A percentile compares a stretch with the other conserved stretches of the same genome.
phyloP scores from a whole-genome alignment of 2,329 filamentous ascomycete species.

The Celoporthe dispersa region DNA sequence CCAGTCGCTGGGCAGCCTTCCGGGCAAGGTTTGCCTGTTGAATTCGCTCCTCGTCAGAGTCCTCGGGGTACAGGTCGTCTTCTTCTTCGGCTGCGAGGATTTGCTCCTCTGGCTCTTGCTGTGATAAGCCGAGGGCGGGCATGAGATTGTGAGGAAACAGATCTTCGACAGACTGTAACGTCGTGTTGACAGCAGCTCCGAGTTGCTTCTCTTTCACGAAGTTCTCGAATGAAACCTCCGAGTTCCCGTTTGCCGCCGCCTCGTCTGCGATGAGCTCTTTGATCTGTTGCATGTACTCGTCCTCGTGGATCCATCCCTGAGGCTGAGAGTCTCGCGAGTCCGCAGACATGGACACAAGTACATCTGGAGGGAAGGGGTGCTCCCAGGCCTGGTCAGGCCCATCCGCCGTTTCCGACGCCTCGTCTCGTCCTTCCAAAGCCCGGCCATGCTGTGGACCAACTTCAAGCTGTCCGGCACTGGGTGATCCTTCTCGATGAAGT shows the following conservation, averaged over 20 bases:
- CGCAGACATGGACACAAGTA: constrained; percentile 85
- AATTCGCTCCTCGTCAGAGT: constrained; percentile 58
- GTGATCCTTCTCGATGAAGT: constrained; percentile 75
- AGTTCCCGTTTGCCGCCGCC: constrained; percentile 49
- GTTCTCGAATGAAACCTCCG: constrained; percentile 62
- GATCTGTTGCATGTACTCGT: constrained; percentile 74
- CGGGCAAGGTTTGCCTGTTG: constrained; percentile 36
- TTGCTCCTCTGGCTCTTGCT: constrained; percentile 41
- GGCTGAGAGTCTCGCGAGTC: constrained; percentile 72
- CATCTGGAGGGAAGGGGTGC: constrained; percentile 80
- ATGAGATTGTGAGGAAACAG: constrained; percentile 73
- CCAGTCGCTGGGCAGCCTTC: constrained; percentile 22
- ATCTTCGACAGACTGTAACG: constrained; percentile 83
- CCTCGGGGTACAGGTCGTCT: constrained; percentile 53
- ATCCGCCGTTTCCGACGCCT: constrained; percentile 75
- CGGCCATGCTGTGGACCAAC: constrained; percentile 89
- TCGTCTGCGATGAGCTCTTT: constrained; percentile 68
- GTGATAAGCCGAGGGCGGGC: constrained; percentile 49
- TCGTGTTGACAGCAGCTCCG: constrained; percentile 70
- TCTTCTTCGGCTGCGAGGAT: constrained; percentile 51
- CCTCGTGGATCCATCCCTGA: constrained; percentile 93
- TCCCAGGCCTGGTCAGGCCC: constrained; percentile 65
- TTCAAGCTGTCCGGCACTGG: constrained; percentile 72
- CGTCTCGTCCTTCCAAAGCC: constrained; percentile 89
- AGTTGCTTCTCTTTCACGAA: constrained; percentile 63